A percentile compares a stretch with the other conserved stretches of the same genome.
Evolutionary conservation across 2,329 filamentous ascomycete genomes (phyloP).

Genomic region (Exophiala spinifera): DNA sequence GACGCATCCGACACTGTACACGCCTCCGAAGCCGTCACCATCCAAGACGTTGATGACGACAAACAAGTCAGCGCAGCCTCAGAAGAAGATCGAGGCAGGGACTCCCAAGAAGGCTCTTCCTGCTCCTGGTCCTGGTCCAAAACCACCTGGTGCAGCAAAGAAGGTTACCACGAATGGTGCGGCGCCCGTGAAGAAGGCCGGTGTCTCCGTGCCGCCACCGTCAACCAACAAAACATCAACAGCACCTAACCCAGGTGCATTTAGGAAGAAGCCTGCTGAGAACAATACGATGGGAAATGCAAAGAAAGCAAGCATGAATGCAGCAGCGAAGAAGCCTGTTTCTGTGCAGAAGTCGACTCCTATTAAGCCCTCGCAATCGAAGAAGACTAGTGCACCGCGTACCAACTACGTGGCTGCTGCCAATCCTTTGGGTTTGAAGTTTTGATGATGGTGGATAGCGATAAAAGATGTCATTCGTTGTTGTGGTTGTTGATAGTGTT

Average conservation of each 20-base stretch:
- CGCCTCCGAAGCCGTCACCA: conserved; percentile 28
- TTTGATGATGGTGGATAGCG: no score
- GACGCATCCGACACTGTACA: conserved; percentile 25
- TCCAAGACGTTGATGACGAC: conserved; percentile 26
- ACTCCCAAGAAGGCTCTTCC: conserved; percentile 22
- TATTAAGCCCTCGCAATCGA: conserved; percentile 5
- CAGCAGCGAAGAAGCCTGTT: conserved; percentile 12
- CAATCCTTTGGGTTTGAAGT: no score
- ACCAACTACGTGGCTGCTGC: no score
- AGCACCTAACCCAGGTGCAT: conserved; percentile 21
- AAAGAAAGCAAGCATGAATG: conserved; percentile 1
- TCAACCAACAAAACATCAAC: conserved; percentile 5
- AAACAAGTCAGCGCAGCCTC: conserved; percentile 19
- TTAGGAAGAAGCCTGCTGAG: conserved; percentile 18
- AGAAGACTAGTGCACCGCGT: conserved; percentile 8
- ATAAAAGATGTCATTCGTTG: no score
- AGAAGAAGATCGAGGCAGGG: conserved; percentile 23
- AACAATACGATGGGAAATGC: not conserved
- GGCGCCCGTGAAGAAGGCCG: conserved; percentile 12
- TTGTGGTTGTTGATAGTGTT: no score
- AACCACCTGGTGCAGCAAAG: conserved; percentile 6
- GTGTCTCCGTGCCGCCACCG: conserved; percentile 7
- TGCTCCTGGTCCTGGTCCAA: conserved; percentile 13
- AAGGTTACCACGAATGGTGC: conserved; percentile 7
- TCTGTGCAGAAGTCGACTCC: conserved; percentile 10